Evolutionary conservation across 495 filamentous ascomycete species (phyloP), one percentile per base, ranked within the genome.

Genomic region (Choiromyces venosus): DNA sequence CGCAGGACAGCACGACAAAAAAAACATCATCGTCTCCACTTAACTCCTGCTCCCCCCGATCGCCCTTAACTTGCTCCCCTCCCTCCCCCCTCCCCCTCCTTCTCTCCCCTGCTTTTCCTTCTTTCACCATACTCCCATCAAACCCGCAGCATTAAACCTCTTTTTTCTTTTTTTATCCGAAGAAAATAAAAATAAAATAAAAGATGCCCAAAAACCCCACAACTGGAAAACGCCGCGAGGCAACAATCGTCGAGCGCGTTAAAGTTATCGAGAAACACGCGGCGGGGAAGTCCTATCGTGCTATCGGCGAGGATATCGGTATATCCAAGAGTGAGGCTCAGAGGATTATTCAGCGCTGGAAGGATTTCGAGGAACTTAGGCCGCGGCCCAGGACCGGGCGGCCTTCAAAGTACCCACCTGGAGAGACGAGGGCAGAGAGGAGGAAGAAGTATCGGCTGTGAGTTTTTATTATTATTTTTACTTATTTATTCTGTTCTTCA

Each of bases 251-350:
- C 21, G 69, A 71, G 69, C 69, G 42, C 14, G 69, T 71, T 9
- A 35, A 71, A 7, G 40, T 64, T n/a, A 71, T 71, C 14, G 69
- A 64, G 37, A 71, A 65, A 56, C 67, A 71, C 64, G 46, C 69
- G 29, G 69, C 37, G 19, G 69, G 69, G 19, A 65, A 71, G 35
- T 38, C 37, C 64, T 71, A 64, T 33, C 69, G 40, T 35, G 33
- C 52, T 16, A 71, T 71, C n/a, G 69, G 44, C 29, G 42, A 71
- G 37, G 42, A 71, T 10, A 71, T 61, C 35, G 46, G 46, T 56
- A 56, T 56, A 29, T 56, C 46, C 9, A 56, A 56, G 46, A 56
- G 46, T 21, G 46, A 56, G 46, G 46, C 46, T 29, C 46, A 56
- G 46, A 56, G 46, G 46, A 39, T 71, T 71, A 37, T 71, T n/a